A percentile compares a stretch with the other conserved stretches of the same genome.
These are phyloP conservation scores for Boehmeria nivea DNA, from an alignment of 306 rosid species.

Conservation along the genomic window DNA sequence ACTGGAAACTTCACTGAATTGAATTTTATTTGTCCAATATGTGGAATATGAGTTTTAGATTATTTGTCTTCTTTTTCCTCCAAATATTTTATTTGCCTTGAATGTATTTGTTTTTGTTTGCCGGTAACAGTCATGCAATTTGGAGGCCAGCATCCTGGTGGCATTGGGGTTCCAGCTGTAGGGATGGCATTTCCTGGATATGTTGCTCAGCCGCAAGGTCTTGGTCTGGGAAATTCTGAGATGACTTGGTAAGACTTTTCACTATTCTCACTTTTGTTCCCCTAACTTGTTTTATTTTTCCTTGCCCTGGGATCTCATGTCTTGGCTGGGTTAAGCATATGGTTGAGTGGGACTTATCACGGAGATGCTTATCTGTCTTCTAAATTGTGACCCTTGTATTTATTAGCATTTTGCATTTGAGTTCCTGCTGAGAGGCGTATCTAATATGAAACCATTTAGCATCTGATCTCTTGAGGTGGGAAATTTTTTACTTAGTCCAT, in stretches of 20 bases:
- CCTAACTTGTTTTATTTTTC: constrained; percentile 1
- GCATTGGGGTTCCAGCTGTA: constrained; percentile 97
- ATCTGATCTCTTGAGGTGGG: neutral
- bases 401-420: too few species aligned
- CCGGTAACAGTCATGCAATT: constrained; percentile 80
- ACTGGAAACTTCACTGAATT: too few species aligned
- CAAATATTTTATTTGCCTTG: neutral
- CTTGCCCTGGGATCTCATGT: neutral
- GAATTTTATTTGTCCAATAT: constrained; percentile 1
- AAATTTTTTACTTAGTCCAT: neutral
- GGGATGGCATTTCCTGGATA: constrained; percentile 99
- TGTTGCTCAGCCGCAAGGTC: constrained; percentile 74
- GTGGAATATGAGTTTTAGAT: neutral
- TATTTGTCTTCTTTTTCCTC: neutral
- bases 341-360: neutral
- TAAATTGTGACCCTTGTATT: too few species aligned
- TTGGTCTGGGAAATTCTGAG: constrained; percentile 85
- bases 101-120: constrained; percentile 10
- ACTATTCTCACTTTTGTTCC: neutral
- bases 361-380: neutral
- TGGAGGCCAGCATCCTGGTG: constrained; percentile 96
- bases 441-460: neutral
- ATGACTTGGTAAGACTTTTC: constrained; percentile 69
- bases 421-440: neutral
- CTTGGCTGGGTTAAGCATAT: neutral